Base-by-base conservation (phyloP, 2,329 filamentous ascomycete species). In the Penicillium nordicum region DNA sequence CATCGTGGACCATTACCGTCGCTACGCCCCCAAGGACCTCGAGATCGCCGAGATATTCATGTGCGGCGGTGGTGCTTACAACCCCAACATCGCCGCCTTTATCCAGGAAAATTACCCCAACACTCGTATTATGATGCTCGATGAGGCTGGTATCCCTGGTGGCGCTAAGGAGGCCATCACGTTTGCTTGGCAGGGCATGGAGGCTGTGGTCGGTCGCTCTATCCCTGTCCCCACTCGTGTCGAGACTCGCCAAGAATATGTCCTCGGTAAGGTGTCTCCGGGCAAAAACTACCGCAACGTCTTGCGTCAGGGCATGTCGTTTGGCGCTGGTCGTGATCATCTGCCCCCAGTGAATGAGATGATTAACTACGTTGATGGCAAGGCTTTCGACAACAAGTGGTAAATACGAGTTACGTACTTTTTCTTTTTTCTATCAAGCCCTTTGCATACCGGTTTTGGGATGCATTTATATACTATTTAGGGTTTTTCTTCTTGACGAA, bases 121-220 rank as follows among this genome's bases (percentile, higher is more conserved):
- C 37, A 78, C 78, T 2, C 75, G 72, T 37, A 81, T 86, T 43
- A 71, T 78, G 51, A 81, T 82, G 76, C 72, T 86, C 7, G 82
- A 85, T 60, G 81, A 81, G 46, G 81, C 82, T 3, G 83, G 83
- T 5, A 78, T 86, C 47, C 80, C 82, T 0, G 80, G 72, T 1
- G 80, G 78, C 34, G 83, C 83, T 3, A 86, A 86, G 67, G 83
- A 86, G 66, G 82, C 82, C 5, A 76, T 84, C 50, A 82, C 79
- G 1, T 85, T 86, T 65, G 83, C 84, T 4, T 84, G 81, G 78
- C 82, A 84, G 68, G 83, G 79, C 3, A 81, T 86, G 78, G 82
- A 86, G 65, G 80, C 82, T 2, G 66, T 85, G 16, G 77, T 84
- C 0, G 82, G 81, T 8, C 75, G 83, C 16, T 78, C 76, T 29